Evolutionary conservation across 2,329 filamentous ascomycete genomes (phyloP), one percentile per base, ranked within the genome.

Genomic region (Colletotrichum sp.): DNA sequence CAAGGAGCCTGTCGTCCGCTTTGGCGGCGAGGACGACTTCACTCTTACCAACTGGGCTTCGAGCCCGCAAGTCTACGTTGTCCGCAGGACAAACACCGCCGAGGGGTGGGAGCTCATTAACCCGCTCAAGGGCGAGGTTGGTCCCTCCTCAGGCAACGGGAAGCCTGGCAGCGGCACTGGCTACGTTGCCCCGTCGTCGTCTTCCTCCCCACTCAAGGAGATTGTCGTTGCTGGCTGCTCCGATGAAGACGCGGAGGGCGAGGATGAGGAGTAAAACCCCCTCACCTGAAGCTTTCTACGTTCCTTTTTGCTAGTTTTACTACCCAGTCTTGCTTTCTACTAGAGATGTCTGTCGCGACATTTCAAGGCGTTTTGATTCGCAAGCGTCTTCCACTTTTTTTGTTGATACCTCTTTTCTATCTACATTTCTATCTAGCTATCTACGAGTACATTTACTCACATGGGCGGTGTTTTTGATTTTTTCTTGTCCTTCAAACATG

Each of bases 1-100:
- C 12, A 77, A 80, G 39, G 81, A 82, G 76, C 74, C 78, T 2
- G 68, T 72, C 1, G 82, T 88, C 0, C 69, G 78, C 15, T 88
- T 88, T 78, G 87, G 87, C 5, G 85, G 85, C 5, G 77, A 77
- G 22, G 77, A 79, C 4, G 87, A 89, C 72, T 65, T 75, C 4
- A 84, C 83, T 1, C 80, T 89, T n/a, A 85, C 82, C 0, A 71
- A 81, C 3, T 89, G 87, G 87, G 86, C 86, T 1, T 82, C 81
- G 13, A 79, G 78, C 44, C 76, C 78, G 6, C 81, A 82, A 3
- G 86, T 88, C 19, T 82, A 80, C 6, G 85, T 88, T 48, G 84
- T 88, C 52, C 74, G 74, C 48, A 68, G 68, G 34, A 78, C 78
- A 2, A 61, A 68, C 25, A 71, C 36, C 3, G 61, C 32, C 9